A percentile compares a stretch with the other conserved stretches of the same genome.
phyloP scores from a whole-genome alignment of 192 early-diverging fungal species.

The Borealophlyctis nickersoniae region DNA sequence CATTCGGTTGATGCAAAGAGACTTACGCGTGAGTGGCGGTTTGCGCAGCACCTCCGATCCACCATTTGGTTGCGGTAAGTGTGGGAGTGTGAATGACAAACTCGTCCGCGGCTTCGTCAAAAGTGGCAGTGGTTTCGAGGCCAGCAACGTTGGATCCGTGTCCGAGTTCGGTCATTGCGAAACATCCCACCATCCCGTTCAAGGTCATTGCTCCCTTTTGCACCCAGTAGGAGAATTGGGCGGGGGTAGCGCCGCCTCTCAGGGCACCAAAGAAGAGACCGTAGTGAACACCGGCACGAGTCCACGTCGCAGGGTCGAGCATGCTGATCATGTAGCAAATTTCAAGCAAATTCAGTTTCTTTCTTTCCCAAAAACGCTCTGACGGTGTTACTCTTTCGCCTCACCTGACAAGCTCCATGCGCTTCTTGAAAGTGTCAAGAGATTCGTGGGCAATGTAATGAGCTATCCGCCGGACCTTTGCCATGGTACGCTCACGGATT shows the following conservation, averaged over 20 bases:
- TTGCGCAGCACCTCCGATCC: conserved; percentile 95
- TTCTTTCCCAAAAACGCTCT: neutral
- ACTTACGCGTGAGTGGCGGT: conserved; percentile 64
- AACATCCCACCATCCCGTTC: conserved; percentile 84
- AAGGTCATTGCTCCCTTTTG: conserved; percentile 77
- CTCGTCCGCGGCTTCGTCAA: conserved; percentile 76
- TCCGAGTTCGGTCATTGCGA: conserved; percentile 92
- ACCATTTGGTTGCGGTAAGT: conserved; percentile 83
- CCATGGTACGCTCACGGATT: conserved; percentile 82
- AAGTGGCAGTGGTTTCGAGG: conserved; percentile 91
- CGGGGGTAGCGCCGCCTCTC: conserved; percentile 76
- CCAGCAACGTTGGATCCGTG: conserved; percentile 84
- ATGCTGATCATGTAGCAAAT: conserved; percentile 48
- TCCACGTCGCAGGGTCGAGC: conserved; percentile 87
- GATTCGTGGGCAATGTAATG: conserved; percentile 71
- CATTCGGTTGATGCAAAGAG: too few species aligned
- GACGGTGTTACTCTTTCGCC: neutral
- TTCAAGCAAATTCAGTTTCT: neutral
- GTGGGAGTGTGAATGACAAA: conserved; percentile 67
- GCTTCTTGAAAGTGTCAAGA: conserved; percentile 63
- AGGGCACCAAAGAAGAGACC: conserved; percentile 80
- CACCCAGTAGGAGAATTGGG: conserved; percentile 83
- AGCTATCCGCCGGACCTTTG: conserved; percentile 70
- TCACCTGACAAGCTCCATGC: conserved; percentile 64
- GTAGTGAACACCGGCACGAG: conserved; percentile 83